These are phyloP conservation scores for Populus hybrid DNA, from an alignment of 441 rosid genomes.

Conservation along the genomic window DNA sequence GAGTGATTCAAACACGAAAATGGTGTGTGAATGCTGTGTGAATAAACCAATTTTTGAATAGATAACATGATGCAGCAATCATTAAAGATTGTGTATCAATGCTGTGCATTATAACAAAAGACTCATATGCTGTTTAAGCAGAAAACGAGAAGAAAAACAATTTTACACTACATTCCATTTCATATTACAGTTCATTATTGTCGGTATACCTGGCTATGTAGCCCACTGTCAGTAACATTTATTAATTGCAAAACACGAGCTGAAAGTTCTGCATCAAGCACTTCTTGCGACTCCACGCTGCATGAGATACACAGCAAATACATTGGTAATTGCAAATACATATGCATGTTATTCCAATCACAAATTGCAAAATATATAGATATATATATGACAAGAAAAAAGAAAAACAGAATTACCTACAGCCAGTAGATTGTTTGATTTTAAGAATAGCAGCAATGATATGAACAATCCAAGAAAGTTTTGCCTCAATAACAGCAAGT, in stretches of 20 bases:
- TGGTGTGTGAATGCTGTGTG: not conserved
- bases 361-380: not conserved
- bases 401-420: conserved; percentile 57
- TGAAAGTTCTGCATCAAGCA: conserved; percentile 98
- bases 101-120: not conserved
- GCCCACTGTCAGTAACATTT: conserved; percentile 90
- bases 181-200: not conserved
- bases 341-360: not conserved
- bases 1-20: not conserved
- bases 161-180: not conserved
- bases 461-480: conserved; percentile 97
- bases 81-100: not conserved
- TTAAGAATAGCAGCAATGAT: conserved; percentile 92
- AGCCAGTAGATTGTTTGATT: conserved; percentile 81
- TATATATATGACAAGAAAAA: not conserved
- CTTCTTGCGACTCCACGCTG: conserved; percentile 96
- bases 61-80: not conserved
- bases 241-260: conserved; percentile 95
- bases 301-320: conserved; percentile 24
- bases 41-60: not conserved
- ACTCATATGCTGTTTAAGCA: not conserved
- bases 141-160: not conserved
- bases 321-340: conserved; percentile 7
- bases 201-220: conserved; percentile 72
- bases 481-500: conserved; percentile 82